Base-by-base conservation (phyloP, 2,329 filamentous ascomycete species). In the Clonostachys rhizophaga region DNA sequence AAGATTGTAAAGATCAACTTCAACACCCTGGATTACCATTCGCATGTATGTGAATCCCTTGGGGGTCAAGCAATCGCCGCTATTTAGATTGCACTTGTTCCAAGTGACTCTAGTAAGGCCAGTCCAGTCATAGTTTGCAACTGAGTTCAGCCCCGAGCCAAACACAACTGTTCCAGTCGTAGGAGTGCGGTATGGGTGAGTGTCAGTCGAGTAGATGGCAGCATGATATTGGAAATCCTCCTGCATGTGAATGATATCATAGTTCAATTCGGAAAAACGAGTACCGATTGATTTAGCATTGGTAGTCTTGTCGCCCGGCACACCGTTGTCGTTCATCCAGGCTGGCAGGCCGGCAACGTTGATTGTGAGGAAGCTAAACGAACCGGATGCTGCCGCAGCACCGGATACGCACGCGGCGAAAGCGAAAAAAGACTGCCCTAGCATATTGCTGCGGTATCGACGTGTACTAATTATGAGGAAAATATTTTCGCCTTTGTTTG, bases 31-130 rank as follows among this genome's bases (percentile, higher is more conserved):
- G 12, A 85, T 54, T 17, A 69, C 63, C 40, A 76, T 62, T 11
- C 81, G 75, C 81, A 87, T 84, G 43, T 81, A 81, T 1, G 82
- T 86, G 61, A 86, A 86, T 13, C 84, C 84, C 62, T 87, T 87
- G 18, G 82, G 84, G 1, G 83, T 86, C 52, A 86, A 65, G 58
- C 84, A 87, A 60, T 87, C 84, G 1, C 71, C 72, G 1, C 76
- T 79, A 35, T 72, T 72, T 56, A 79, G 61, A 49, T 76, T 80
- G 64, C 83, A 86, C 4, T 59, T 67, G 20, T 70, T 61, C 82
- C 84, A 87, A 56, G 82, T 80, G 44, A 74, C 65, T 13, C 83
- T 76, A 40, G 68, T 64, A 53, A 81, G 79, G 51, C 76, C 71
- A 7, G 76, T 61, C 71, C 75, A 87, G 51, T 74, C 58, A 53